A percentile compares a stretch with the other conserved stretches of the same genome.
These are phyloP conservation scores for Aureobasidium leucospermi DNA, from an alignment of 2,329 filamentous ascomycete species.

Conservation along the genomic window DNA sequence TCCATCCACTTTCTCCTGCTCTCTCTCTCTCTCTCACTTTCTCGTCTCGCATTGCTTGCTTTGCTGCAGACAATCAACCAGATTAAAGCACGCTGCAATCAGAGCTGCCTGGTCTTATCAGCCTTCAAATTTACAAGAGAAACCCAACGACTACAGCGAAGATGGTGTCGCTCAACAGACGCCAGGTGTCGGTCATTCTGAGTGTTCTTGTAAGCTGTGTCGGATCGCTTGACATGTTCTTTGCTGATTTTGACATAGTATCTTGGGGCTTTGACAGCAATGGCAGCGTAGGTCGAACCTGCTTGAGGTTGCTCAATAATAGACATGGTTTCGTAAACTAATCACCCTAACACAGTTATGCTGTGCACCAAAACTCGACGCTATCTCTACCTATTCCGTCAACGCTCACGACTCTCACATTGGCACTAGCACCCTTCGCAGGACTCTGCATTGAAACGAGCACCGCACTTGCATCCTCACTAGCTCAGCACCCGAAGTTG, in stretches of 20 bases:
- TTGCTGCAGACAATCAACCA: not conserved
- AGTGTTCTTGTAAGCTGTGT: slow-evolving; percentile 29
- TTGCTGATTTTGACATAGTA: slow-evolving; percentile 26
- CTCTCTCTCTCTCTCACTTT: not conserved
- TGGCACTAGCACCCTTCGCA: slow-evolving; percentile 36
- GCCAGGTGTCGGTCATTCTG: slow-evolving; percentile 32
- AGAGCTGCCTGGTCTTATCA: not conserved
- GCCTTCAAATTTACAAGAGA: not conserved
- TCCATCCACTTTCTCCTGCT: not conserved
- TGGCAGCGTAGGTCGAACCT: slow-evolving; percentile 28
- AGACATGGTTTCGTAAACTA: not conserved
- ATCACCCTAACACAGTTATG: slow-evolving; percentile 20
- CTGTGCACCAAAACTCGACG: slow-evolving; percentile 23
- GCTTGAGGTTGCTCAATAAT: not conserved
- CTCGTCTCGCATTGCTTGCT: not conserved
- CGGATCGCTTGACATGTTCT: not conserved
- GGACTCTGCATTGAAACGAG: slow-evolving; percentile 36
- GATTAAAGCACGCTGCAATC: not conserved
- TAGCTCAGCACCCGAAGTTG: slow-evolving; percentile 24
- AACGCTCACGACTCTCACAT: slow-evolving; percentile 33
- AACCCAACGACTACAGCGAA: not conserved
- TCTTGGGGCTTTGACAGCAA: slow-evolving; percentile 32
- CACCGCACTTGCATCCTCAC: slow-evolving; percentile 24
- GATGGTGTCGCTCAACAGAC: slow-evolving; percentile 23
- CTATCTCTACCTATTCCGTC: slow-evolving; percentile 38